Conservation (phyloP, 805 yeast species). For the Priceomyces melissophilus region DNA sequence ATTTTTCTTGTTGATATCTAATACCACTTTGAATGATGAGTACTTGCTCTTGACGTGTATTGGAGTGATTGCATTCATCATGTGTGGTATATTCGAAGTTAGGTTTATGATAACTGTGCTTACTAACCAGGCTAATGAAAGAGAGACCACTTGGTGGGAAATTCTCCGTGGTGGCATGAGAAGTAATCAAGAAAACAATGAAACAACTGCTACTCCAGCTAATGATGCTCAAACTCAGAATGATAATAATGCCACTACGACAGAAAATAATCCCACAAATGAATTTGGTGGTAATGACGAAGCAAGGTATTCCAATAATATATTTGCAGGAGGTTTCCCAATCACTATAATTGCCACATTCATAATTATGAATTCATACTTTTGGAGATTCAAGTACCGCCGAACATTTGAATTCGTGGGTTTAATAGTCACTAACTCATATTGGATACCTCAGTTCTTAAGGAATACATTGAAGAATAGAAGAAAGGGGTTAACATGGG, state of each 20-base stretch:
- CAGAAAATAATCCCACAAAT: background rate
- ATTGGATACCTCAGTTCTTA: conserved; percentile 86
- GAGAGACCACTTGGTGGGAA: conserved; percentile 62
- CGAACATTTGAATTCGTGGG: conserved; percentile 54
- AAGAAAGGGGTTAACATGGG: conserved; percentile 63
- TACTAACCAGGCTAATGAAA: conserved; percentile 69
- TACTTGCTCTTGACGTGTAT: conserved; percentile 68
- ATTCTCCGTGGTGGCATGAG: conserved; percentile 58
- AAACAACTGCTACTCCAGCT: background rate
- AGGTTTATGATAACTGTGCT: conserved; percentile 67
- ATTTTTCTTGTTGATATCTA: conserved; percentile 56
- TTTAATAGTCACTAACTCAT: conserved; percentile 56
- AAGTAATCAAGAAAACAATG: conserved; percentile 24
- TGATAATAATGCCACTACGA: conserved; percentile 7
- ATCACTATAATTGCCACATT: conserved; percentile 41
- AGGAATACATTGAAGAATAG: conserved; percentile 73
- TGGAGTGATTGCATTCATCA: conserved; percentile 63
- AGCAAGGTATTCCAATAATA: conserved; percentile 19
- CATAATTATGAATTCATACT: conserved; percentile 49
- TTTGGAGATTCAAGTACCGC: conserved; percentile 63
- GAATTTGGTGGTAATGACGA: conserved; percentile 14
- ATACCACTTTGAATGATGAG: conserved; percentile 46
- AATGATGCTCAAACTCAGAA: conserved; percentile 2
- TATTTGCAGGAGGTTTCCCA: conserved; percentile 24
- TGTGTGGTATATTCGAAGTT: conserved; percentile 72